phyloP scores from a whole-genome alignment of 1,139 yeast genomes.

The Zhuliangozyma blackwelliae region DNA sequence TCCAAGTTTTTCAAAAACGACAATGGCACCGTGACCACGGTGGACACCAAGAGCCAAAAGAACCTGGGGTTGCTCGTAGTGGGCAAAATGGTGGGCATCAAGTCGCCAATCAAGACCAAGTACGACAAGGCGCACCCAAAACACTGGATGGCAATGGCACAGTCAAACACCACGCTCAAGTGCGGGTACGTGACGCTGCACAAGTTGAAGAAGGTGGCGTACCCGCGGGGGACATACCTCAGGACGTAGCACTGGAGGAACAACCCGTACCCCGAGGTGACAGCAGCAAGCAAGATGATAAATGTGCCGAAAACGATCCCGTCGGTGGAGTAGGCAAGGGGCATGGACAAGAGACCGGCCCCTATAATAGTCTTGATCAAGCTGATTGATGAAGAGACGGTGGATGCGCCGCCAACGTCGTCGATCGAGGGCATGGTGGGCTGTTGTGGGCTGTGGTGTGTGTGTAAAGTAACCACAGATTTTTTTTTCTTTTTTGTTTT shows the following conservation, averaged over 20 bases:
- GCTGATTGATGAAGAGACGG: constrained; percentile 51
- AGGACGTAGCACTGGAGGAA: constrained; percentile 75
- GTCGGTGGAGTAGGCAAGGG: constrained; percentile 83
- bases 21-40: constrained; percentile 36
- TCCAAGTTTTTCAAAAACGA: constrained; percentile 42
- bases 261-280: constrained; percentile 76
- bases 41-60: constrained; percentile 38
- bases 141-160: constrained; percentile 85
- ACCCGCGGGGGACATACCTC: constrained; percentile 61
- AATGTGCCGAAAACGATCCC: constrained; percentile 68
- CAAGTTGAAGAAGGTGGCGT: constrained; percentile 81
- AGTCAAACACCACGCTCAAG: constrained; percentile 76
- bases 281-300: constrained; percentile 67
- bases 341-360: constrained; percentile 92
- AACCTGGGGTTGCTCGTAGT: constrained; percentile 18
- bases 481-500: too few species aligned
- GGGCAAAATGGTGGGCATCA: constrained; percentile 38
- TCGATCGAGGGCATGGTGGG: constrained; percentile 10
- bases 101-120: constrained; percentile 43
- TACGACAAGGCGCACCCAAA: constrained; percentile 47
- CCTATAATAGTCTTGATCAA: constrained; percentile 75
- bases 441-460: too few species aligned
- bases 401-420: constrained; percentile 21
- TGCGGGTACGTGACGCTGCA: constrained; percentile 83
- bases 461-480: too few species aligned